Percentiles rank a stretch among this genome's conserved stretches.
Conservation (phyloP, 176 grass and related monocot genomes). For the Eragrostis nindensis region DNA sequence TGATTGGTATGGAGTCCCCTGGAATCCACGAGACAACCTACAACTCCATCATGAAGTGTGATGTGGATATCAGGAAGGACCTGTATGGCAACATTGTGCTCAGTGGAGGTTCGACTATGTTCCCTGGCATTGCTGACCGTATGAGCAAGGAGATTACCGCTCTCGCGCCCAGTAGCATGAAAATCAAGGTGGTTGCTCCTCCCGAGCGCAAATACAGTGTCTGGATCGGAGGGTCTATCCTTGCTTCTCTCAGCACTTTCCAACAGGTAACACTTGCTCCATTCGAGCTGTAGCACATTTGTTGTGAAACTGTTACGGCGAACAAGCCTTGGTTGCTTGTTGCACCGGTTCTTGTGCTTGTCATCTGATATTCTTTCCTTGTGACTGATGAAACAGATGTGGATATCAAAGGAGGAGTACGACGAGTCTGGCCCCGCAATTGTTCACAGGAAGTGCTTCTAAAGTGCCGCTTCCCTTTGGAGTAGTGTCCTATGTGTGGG, state of each 20-base stretch:
- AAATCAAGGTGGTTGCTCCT: conserved; percentile 48
- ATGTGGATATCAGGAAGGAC: conserved; percentile 51
- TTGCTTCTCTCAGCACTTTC: conserved; percentile 52
- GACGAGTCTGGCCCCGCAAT: conserved; percentile 42
- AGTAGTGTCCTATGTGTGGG: conserved; percentile 19
- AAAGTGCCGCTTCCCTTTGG: not conserved
- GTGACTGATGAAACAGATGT: conserved; percentile 35
- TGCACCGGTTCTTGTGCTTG: not conserved
- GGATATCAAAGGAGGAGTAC: conserved; percentile 50
- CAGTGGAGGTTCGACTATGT: conserved; percentile 46
- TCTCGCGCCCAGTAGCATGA: conserved; percentile 49
- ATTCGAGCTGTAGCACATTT: not conserved
- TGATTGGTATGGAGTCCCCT: conserved; percentile 48
- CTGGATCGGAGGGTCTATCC: conserved; percentile 53
- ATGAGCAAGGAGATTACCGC: conserved; percentile 54
- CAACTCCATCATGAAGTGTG: conserved; percentile 56
- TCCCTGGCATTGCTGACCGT: conserved; percentile 43
- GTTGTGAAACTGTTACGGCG: not conserved
- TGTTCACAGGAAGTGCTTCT: conserved; percentile 53
- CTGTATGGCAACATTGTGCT: conserved; percentile 50
- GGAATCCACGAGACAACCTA: conserved; percentile 52
- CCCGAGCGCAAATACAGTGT: conserved; percentile 50
- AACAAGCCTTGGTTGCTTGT: too few species aligned
- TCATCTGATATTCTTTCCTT: not conserved
- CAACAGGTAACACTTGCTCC: not conserved